phyloP scores from a whole-genome alignment of 2,329 filamentous ascomycete genomes.

The Mycosphaerelloides madeirae region DNA sequence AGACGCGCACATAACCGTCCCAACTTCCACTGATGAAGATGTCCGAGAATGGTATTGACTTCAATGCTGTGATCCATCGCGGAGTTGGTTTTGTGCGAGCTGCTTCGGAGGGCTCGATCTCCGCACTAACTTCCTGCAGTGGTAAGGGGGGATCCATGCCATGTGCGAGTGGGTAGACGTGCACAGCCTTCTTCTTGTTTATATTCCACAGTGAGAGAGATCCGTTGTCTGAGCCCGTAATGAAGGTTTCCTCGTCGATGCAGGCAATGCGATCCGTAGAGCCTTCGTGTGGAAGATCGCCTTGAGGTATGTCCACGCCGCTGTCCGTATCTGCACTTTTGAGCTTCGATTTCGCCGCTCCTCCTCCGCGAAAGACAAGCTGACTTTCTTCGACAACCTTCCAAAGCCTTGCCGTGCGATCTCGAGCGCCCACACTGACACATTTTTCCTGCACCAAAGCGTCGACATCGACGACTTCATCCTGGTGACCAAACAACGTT shows the following conservation, averaged over 20 bases:
- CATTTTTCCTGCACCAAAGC: constrained; percentile 82
- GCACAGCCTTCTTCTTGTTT: constrained; percentile 90
- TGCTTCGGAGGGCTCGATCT: constrained; percentile 54
- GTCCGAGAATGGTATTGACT: constrained; percentile 83
- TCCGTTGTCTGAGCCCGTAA: constrained; percentile 91
- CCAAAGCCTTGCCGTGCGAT: constrained; percentile 89
- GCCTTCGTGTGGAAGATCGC: constrained; percentile 61
- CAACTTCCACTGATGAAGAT: constrained; percentile 87
- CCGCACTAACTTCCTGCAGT: constrained; percentile 68
- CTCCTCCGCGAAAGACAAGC: constrained; percentile 87
- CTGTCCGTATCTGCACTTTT: constrained; percentile 45
- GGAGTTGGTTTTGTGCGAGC: constrained; percentile 53
- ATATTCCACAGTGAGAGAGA: constrained; percentile 80
- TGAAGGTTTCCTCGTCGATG: constrained; percentile 80
- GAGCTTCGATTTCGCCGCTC: constrained; percentile 36
- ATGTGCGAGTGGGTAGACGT: constrained; percentile 74
- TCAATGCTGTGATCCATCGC: constrained; percentile 84
- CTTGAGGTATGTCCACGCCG: constrained; percentile 33
- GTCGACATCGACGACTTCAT: constrained; percentile 78
- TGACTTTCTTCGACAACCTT: constrained; percentile 95
- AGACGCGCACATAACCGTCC: constrained; percentile 83
- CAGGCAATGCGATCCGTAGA: constrained; percentile 90
- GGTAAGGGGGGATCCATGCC: constrained; percentile 70
- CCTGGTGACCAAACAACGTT: constrained; percentile 93
- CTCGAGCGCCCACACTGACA: constrained; percentile 82